Conservation (phyloP, 306 rosid genomes). For the Abrus pulchellus region DNA sequence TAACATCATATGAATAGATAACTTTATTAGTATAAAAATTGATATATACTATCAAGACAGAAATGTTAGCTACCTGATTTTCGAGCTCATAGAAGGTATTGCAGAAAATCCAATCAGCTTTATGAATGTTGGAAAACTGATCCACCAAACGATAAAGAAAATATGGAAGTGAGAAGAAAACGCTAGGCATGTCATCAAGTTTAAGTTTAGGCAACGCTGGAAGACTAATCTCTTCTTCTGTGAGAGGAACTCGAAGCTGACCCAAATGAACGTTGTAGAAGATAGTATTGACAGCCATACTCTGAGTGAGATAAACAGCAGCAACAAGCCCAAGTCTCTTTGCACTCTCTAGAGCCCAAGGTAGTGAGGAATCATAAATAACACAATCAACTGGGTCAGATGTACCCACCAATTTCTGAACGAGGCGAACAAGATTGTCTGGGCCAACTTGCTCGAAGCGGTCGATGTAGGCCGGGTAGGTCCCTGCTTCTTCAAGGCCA, state of each 20-base stretch:
- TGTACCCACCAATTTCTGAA: constrained; percentile 13
- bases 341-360: constrained; percentile 59
- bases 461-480: background rate
- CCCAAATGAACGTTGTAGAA: constrained; percentile 47
- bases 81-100: constrained; percentile 52
- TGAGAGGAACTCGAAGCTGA: constrained; percentile 34
- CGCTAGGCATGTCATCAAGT: constrained; percentile 49
- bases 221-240: constrained; percentile 22
- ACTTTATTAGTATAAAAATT: too few species aligned
- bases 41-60: too few species aligned
- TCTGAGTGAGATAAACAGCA: constrained; percentile 52
- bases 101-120: constrained; percentile 58
- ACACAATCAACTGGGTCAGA: constrained; percentile 42
- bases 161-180: constrained; percentile 44
- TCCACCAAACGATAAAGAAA: background rate
- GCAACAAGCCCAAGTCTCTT: constrained; percentile 47
- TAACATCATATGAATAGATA: too few species aligned
- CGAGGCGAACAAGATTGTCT: constrained; percentile 20
- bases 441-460: constrained; percentile 43
- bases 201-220: constrained; percentile 45
- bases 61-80: constrained; percentile 35
- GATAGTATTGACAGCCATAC: constrained; percentile 43
- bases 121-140: constrained; percentile 53
- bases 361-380: constrained; percentile 51
- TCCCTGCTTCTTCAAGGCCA: background rate